Conservation (phyloP, 169 alveolate genomes). For the Cryptosporidium bovis region DNA sequence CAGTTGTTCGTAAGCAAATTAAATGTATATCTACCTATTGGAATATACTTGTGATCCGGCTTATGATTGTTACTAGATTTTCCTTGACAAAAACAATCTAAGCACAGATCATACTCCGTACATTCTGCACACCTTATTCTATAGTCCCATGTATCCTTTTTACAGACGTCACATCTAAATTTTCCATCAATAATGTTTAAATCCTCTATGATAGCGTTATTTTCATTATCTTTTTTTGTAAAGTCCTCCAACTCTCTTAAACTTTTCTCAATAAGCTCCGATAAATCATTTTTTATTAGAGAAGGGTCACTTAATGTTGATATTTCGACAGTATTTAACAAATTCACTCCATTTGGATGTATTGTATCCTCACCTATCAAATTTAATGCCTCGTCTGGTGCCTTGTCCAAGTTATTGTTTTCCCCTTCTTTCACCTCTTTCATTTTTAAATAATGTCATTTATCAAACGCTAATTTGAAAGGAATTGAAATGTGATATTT, state of each 20-base stretch:
- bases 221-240: not conserved
- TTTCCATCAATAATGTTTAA: slow-evolving; percentile 67
- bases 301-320: slow-evolving; percentile 43
- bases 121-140: slow-evolving; percentile 91
- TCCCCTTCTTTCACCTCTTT: not conserved
- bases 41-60: slow-evolving; percentile 87
- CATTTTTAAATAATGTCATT: not conserved
- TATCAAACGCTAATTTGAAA: not conserved
- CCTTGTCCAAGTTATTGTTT: slow-evolving; percentile 8
- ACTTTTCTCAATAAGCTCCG: slow-evolving; percentile 21
- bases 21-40: slow-evolving; percentile 88
- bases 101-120: slow-evolving; percentile 87
- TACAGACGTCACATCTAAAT: slow-evolving; percentile 70
- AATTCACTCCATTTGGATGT: slow-evolving; percentile 32
- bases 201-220: slow-evolving; percentile 13
- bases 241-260: slow-evolving; percentile 15
- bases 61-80: slow-evolving; percentile 84
- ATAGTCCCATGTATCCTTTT: slow-evolving; percentile 72
- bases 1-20: slow-evolving; percentile 85
- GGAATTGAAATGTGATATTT: not conserved
- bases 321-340: slow-evolving; percentile 45
- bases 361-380: slow-evolving; percentile 51
- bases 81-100: slow-evolving; percentile 89
- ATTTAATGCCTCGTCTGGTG: slow-evolving; percentile 60
- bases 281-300: slow-evolving; percentile 35